These are phyloP conservation scores for Stipa capillata DNA, from an alignment of 176 grass and related monocot species.

Conservation along the genomic window DNA sequence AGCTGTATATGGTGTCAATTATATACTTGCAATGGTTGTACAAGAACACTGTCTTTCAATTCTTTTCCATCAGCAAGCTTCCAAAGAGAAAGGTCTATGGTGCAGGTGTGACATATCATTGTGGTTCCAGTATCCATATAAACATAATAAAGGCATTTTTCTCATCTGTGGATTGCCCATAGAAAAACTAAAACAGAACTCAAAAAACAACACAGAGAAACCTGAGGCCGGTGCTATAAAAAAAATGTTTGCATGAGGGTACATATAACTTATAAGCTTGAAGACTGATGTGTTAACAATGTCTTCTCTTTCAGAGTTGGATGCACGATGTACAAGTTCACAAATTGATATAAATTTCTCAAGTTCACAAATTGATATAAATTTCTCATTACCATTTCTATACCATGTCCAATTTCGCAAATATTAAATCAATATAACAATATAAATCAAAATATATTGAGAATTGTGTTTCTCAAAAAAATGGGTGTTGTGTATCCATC, in stretches of 20 bases:
- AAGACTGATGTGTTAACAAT: neutral
- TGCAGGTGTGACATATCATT: neutral
- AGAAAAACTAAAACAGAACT: neutral
- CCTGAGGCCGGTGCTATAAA: neutral
- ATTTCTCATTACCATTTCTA: neutral
- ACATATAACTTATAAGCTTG: neutral
- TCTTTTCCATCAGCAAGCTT: neutral
- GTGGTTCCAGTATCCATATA: neutral
- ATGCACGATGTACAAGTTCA: slow-evolving; percentile 2
- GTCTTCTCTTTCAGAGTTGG: neutral
- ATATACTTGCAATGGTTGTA: neutral
- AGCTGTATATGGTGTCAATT: neutral
- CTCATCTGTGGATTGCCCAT: neutral
- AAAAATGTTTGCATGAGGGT: neutral
- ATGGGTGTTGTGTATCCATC: neutral
- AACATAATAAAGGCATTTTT: neutral
- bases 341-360: neutral
- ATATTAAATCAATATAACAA: neutral
- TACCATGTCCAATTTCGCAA: neutral
- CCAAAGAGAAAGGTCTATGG: neutral
- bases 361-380: neutral
- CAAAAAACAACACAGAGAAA: neutral
- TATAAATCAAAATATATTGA: slow-evolving; percentile 1
- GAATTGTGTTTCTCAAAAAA: neutral
- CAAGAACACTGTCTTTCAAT: neutral